These are phyloP conservation scores for Cystobasidium tubakii DNA, from an alignment of 768 basidiomycete species.

Conservation along the genomic window DNA sequence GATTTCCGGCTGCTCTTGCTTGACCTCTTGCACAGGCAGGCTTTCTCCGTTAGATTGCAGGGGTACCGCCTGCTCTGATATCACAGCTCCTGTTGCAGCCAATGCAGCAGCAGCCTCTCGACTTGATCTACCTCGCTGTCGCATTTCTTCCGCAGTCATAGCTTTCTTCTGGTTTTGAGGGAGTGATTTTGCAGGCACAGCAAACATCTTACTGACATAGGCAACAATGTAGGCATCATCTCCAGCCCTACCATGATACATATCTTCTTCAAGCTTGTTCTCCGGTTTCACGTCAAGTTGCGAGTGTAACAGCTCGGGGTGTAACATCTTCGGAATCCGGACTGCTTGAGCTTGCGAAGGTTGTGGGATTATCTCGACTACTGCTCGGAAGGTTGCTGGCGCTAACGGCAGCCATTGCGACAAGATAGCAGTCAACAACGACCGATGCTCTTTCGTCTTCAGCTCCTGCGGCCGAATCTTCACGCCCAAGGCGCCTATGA, in stretches of 20 bases:
- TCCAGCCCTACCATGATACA: slow-evolving; percentile 65
- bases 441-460: slow-evolving; percentile 79
- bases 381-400: slow-evolving; percentile 80
- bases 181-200: slow-evolving; percentile 69
- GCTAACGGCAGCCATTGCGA: slow-evolving; percentile 95
- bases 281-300: slow-evolving; percentile 56
- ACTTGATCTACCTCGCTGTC: slow-evolving; percentile 60
- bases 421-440: slow-evolving; percentile 77
- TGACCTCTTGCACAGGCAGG: not conserved
- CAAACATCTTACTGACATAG: slow-evolving; percentile 98
- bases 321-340: slow-evolving; percentile 84
- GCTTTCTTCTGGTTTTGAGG: slow-evolving; percentile 76
- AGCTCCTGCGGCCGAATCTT: slow-evolving; percentile 83
- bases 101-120: slow-evolving; percentile 45
- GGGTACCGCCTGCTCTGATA: slow-evolving; percentile 7
- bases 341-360: slow-evolving; percentile 72
- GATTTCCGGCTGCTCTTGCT: slow-evolving; percentile 17
- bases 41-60: slow-evolving; percentile 37
- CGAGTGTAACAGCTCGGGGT: slow-evolving; percentile 61
- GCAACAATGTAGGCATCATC: slow-evolving; percentile 64
- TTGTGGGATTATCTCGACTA: slow-evolving; percentile 88
- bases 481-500: slow-evolving; percentile 71
- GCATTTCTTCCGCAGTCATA: slow-evolving; percentile 77
- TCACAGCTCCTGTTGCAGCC: slow-evolving; percentile 30
- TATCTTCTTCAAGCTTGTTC: slow-evolving; percentile 73